Base-by-base conservation (phyloP, 225 moss, liverwort and hornwort species). In the Climacium dendroides region DNA sequence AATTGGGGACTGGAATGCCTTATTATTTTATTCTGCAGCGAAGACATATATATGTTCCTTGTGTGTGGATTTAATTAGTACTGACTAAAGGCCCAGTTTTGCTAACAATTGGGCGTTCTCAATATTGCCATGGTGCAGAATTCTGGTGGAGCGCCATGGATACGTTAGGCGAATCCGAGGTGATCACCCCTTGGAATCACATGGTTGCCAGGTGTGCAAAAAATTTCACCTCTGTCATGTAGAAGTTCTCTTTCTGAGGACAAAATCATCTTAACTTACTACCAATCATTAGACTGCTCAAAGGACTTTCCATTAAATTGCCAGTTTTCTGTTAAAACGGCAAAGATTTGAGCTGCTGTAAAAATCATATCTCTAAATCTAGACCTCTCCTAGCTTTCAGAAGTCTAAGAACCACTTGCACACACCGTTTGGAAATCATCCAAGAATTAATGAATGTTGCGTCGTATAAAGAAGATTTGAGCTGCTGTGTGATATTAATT, bases 111-210 rank as follows among this genome's bases (percentile, higher is more conserved):
- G 29, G n/a, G 35, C 30, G 80, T 48, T 80, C 32, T 19, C 20
- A 20, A 41, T 48, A 11, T 58, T 75, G 66, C 32, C 10, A 12
- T 53, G 83, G 48, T 61, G 34, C 75, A 89, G 71, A 52, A 41
- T 25, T 76, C 54, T 24, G 60, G 9, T 79, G 29, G 52, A 80
- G 61, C 47, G 54, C 90, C 71, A 72, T 93, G 82, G 93, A 91
- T 43, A 3, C 90, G 24, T 89, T 93, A 9, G 81, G 90, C n/a
- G 93, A 93, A 79, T 32, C 89, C 61, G 89, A 83, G 45, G 7
- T 89, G 55, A 92, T 93, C 78, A 93, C 93, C 34, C 93, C 93
- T 0, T 93, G 91, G 91, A 19, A 24, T 34, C 91, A 78, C 43
- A 14, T 26, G 54, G 87, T 93, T 39, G 87, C 91, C 74, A 85